These are phyloP conservation scores for Chrysochromulina tobinii DNA, from an alignment of 78 protist genomes.

Conservation along the genomic window DNA sequence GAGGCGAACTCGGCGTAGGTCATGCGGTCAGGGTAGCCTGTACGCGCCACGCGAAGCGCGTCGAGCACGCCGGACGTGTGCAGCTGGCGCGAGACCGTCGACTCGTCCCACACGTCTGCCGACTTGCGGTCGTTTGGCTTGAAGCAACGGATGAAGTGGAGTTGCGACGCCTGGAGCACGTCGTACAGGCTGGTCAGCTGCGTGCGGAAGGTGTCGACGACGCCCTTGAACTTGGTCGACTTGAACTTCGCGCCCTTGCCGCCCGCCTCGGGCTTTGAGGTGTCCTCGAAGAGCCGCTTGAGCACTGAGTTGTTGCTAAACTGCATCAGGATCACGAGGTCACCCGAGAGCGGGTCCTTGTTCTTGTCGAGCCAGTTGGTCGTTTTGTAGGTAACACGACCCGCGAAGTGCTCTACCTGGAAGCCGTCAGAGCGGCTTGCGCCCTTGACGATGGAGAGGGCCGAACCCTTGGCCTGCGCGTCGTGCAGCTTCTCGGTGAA, in stretches of 20 bases:
- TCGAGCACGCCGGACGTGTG: background rate
- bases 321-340: no score
- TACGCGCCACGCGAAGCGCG: constrained; percentile 68
- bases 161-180: no score
- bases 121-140: constrained; percentile 81
- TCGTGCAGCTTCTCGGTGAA: constrained; percentile 55
- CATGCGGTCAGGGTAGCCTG: constrained; percentile 91
- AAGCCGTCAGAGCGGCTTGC: no score
- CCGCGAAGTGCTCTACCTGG: no score
- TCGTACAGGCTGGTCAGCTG: no score
- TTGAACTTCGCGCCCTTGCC: background rate
- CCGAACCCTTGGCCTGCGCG: background rate
- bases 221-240: constrained; percentile 46
- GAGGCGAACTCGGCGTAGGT: constrained; percentile 65
- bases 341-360: no score
- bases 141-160: no score
- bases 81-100: background rate
- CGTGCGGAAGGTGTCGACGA: background rate
- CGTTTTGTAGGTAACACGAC: no score
- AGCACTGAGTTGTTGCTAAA: no score
- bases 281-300: no score
- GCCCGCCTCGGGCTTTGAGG: background rate
- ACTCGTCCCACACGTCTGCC: background rate
- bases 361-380: no score
- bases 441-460: background rate